Base-by-base conservation (phyloP, 331 rosid genomes). In the Rhamnella rubrinervis region DNA sequence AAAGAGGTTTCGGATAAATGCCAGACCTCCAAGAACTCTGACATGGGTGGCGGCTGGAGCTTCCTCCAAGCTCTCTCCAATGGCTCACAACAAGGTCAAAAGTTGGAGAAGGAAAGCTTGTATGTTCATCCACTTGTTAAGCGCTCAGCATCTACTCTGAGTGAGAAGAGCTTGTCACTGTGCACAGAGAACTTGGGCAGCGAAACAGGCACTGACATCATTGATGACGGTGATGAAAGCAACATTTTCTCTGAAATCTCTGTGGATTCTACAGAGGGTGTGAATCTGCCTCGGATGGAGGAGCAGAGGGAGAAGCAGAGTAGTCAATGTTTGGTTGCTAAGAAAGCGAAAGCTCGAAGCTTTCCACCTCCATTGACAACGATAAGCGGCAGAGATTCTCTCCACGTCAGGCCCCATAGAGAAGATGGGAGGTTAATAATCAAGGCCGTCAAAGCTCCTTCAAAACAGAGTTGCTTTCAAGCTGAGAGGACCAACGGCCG, bases 351-450 rank as follows among this genome's bases (percentile, higher is more conserved):
- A 15, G 57, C 7, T 55, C 61, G 28, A 21, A 74, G 75, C 38
- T 91, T 91, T 69, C 98, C 98, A 9, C 98, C 98, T 12, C 98
- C 98, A 61, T 80, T 93, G 86, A 91, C 98, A 41, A 93, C 98
- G 35, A 85, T 93, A 47, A 87, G 92, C 11, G 97, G 92, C n/a
- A 66, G 70, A 7, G 85, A 87, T 37, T 80, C 87, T 71, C 81
- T 95, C 4, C 82, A 74, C 5, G 71, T 93, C n/a, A 81, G 75
- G 72, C 87, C 97, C 63, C 96, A 78, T 85, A 83, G 98, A 0
- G 90, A 89, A 69, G 82, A 84, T 25, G 98, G 98, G 47, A 47
- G 96, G 84, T 72, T 95, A 0, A 79, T 95, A 39, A 86, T 95
- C 35, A 79, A 85, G 70, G 88, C 87, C 16, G 84, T 89, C 35